Base-by-base conservation (phyloP, 805 yeast species). In the Wickerhamiella dianesei region DNA sequence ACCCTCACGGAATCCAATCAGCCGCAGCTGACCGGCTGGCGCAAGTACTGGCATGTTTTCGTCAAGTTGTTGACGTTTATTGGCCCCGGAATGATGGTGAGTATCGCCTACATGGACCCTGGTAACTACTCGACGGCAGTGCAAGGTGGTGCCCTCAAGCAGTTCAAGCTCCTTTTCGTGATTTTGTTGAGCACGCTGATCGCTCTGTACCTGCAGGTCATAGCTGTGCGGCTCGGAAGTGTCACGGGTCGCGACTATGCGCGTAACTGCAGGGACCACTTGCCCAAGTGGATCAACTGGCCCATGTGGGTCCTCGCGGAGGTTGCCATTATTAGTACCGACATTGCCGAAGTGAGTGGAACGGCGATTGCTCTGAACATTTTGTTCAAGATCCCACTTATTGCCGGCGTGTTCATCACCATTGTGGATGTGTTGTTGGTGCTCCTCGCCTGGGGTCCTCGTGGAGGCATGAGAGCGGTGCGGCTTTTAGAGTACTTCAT, bases 261-360 rank as follows among this genome's bases (percentile, higher is more conserved):
- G 1, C 82, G 82, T 51, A 81, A 80, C 64, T 87, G 96, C 65
- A 73, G 85, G 43, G 75, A 73, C 43, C 84, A 87, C 63, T 66
- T 88, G 39, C 80, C 88, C 2, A 69, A 65, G 46, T 72, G 71
- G 50, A 57, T 82, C 29, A 53, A 64, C 32, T 48, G 60, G 35
- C 56, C 72, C 25, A 65, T 87, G 20, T 88, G 89, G 61, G 60
- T 79, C 2, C 71, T 88, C 51, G 94, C 96, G 0, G 97, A 89
- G 59, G 66, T 81, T 17, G 94, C 97, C 18, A 89, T 89, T 49
- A 79, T 89, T 40, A 96, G 96, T 2, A 89, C 97, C 0, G 98
- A 89, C 65, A 73, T 92, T 53, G 96, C 98, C 1, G 97, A 89
- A 61, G 95, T 89, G 35, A 89, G 92, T 21, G 98, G 98, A n/a